Evolutionary conservation across 208 protist species (phyloP), one percentile per base, ranked within the genome.

Genomic region (Trypanosoma mega): DNA sequence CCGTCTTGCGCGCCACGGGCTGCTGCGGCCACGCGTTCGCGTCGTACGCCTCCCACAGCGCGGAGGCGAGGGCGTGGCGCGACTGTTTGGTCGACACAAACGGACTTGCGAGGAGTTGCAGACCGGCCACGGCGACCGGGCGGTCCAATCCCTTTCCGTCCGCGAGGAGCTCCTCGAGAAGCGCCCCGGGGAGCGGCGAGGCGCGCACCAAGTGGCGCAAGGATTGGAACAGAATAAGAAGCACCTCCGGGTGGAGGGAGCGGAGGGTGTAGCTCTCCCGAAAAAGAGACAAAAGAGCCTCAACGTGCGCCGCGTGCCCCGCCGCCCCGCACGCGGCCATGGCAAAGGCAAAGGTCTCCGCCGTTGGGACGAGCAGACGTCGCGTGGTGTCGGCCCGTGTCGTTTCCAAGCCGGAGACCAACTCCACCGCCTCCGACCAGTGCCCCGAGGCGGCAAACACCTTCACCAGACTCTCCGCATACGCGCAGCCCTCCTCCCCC

Each of bases 401-500:
- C 7, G 63, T 55, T 33, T 94, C 87, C 59, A 82, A 74, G 14
- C 73, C 68, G 1, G 50, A 5, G 16, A 94, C 51, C 37, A 94
- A 24, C n/a, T 54, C 53, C 37, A 94, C 57, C 8, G 78, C 75
- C 1, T 61, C 58, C 34, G 87, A 75, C 82, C 78, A 87, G 9
- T 67, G 64, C 0, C 82, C 84, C 5, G 82, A 67, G 9, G 84
- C 75, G 9, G 67, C 60, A 16, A 72, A 55, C 3, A 74, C 79
- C 48, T 94, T 94, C 30, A 91, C 57, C 34, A 94, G 61, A 37
- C 73, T 70, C 57, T 94, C 87, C 12, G 74, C 68, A 60, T 88
- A 94, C 23, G 76, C 76, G 43, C 83, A 94, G 14, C 87, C 87
- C 27, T 78, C 81, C 18, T 94, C 87, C 14, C 87, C 87, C 1